Evolutionary conservation across 495 filamentous ascomycete species (phyloP), one percentile per base, ranked within the genome.

Genomic region (Neurospora pannonica): DNA sequence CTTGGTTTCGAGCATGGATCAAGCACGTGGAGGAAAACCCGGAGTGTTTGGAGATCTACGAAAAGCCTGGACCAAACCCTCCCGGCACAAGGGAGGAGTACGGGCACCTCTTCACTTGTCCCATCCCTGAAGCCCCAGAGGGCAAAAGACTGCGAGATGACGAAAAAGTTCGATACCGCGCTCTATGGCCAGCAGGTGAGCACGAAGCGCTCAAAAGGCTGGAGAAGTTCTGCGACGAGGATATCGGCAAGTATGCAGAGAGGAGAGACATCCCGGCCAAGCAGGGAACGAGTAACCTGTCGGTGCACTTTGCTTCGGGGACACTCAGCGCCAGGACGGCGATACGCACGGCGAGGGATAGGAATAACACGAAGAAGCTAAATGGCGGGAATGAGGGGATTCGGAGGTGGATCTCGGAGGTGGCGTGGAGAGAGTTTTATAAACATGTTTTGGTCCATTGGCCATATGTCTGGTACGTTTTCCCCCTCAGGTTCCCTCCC

Each of bases 341-440:
- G 2, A 86, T 97, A 8, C 79, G 85, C 4, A 84, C 82, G 34
- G 94, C 95, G 3, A 86, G 89, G 70, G 86, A 89, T 72, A 82
- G 84, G 37, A 97, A 97, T 78, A 89, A 79, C 11, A 90, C 88
- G 9, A 89, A 90, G 72, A 90, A 87, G 24, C 85, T 97, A 0
- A 90, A 94, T 75, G 88, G 88, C 4, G 92, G 93, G 0, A 85
- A 89, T 39, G 76, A 85, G 21, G 93, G 94, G 0, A 92, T 93
- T 42, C 83, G 86, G 70, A 83, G 86, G 4, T 98, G 94, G 94
- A 95, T 97, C 74, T 90, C 90, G 71, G 94, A 97, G 79, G 86
- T 98, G 0, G 94, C 93, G 1, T 97, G 94, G 95, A 86, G 94
- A 10, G 94, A 97, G 77, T 98, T 97, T 79, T 97, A 97, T 82